Evolutionary conservation across 2,329 filamentous ascomycete genomes (phyloP).

Genomic region (Scytalidium sp.): DNA sequence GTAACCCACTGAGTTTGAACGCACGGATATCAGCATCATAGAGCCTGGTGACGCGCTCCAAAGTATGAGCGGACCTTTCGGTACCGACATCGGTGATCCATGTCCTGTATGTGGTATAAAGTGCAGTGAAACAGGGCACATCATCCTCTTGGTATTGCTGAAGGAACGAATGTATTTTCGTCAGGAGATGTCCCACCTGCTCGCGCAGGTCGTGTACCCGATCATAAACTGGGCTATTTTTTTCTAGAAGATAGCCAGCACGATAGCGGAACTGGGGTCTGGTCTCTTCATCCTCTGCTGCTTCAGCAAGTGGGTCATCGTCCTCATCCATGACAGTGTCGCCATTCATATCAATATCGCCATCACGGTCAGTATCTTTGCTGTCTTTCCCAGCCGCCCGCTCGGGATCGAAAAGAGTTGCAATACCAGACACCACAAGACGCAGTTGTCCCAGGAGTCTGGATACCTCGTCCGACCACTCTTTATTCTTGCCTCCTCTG

Average conservation of each 20-base stretch:
- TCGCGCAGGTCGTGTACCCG: conserved; percentile 80
- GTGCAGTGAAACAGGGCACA: conserved; percentile 87
- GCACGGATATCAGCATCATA: conserved; percentile 84
- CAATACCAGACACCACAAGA: conserved; percentile 86
- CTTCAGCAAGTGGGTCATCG: conserved; percentile 56
- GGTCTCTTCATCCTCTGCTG: conserved; percentile 76
- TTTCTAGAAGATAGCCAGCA: conserved; percentile 76
- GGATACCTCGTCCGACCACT: conserved; percentile 97
- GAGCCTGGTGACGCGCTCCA: conserved; percentile 82
- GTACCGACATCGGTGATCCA: conserved; percentile 99
- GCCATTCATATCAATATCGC: conserved; percentile 43
- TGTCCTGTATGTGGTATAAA: conserved; percentile 89
- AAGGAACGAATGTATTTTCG: conserved; percentile 81
- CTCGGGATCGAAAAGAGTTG: conserved; percentile 81
- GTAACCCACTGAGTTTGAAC: conserved; percentile 89
- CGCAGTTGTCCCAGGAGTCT: conserved; percentile 83
- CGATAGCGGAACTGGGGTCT: conserved; percentile 86
- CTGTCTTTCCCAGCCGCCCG: conserved; percentile 56
- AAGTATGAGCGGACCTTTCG: conserved; percentile 87
- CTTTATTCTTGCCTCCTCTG: conserved; percentile 92
- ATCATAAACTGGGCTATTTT: conserved; percentile 62
- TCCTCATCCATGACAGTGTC: conserved; percentile 50
- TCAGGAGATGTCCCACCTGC: conserved; percentile 74
- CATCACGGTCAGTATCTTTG: conserved; percentile 41
- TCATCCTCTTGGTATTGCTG: conserved; percentile 87